A percentile compares a stretch with the other conserved stretches of the same genome.
These are phyloP conservation scores for Trichoderma brevicompactum DNA, from an alignment of 2,329 filamentous ascomycete genomes.

Conservation along the genomic window DNA sequence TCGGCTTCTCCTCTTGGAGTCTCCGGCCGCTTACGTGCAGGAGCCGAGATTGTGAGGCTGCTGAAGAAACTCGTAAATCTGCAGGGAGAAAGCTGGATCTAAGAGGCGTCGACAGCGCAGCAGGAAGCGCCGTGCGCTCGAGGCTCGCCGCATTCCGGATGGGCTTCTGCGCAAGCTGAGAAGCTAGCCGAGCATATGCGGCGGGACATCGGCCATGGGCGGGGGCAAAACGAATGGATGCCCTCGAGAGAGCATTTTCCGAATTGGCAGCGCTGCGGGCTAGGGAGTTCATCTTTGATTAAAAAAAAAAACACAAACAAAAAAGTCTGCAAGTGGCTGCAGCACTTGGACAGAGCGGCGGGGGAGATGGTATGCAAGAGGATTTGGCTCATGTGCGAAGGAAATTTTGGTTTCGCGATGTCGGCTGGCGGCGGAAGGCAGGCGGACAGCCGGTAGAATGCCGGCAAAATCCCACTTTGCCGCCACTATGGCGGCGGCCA, in stretches of 20 bases:
- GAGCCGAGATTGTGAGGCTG: constrained; percentile 39
- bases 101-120: constrained; percentile 44
- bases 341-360: constrained; percentile 35
- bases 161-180: constrained; percentile 40
- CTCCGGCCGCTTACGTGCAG: constrained; percentile 41
- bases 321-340: constrained; percentile 38
- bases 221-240: constrained; percentile 44
- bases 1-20: constrained; percentile 41
- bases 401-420: constrained; percentile 48
- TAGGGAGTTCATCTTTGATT: constrained; percentile 51
- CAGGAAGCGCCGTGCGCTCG: constrained; percentile 36
- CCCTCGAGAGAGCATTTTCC: constrained; percentile 49
- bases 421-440: constrained; percentile 43
- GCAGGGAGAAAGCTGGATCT: constrained; percentile 52
- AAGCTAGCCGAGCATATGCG: constrained; percentile 54
- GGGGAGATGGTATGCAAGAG: constrained; percentile 35
- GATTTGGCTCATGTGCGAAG: constrained; percentile 36
- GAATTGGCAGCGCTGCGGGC: constrained; percentile 50
- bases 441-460: constrained; percentile 44
- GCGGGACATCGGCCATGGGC: constrained; percentile 50
- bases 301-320: constrained; percentile 32
- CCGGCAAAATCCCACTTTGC: constrained; percentile 40
- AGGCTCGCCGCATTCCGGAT: constrained; percentile 37
- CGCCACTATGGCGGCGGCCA: constrained; percentile 8
- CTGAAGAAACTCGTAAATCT: constrained; percentile 43